Evolutionary conservation across 768 basidiomycete species (phyloP).

Genomic region (Pulveroboletus frians): DNA sequence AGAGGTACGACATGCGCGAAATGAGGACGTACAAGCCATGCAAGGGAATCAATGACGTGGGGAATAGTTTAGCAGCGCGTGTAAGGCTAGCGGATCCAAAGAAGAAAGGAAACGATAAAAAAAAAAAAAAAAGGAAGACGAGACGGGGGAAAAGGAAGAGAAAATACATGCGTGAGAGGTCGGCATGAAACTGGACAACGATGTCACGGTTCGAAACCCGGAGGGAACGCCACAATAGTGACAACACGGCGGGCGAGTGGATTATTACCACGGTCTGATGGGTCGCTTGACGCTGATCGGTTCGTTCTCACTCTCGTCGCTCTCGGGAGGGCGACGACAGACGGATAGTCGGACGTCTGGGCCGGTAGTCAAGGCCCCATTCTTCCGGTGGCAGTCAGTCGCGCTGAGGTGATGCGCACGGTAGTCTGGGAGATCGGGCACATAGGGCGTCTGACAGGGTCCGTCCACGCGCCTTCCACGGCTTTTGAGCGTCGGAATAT

Average conservation of each 20-base stretch:
- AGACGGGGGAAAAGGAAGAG: background rate
- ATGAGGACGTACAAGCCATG: slow-evolving; percentile 13
- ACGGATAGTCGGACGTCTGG: slow-evolving; percentile 22
- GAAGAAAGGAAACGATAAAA: background rate
- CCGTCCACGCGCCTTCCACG: slow-evolving; percentile 10
- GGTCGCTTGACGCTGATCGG: slow-evolving; percentile 30
- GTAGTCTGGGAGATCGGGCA: slow-evolving; percentile 14
- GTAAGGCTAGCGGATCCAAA: slow-evolving; percentile 5
- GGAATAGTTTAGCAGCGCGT: slow-evolving; percentile 14
- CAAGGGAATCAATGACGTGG: slow-evolving; percentile 14
- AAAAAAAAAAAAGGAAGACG: background rate
- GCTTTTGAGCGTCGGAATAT: slow-evolving; percentile 10
- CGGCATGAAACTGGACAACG: background rate
- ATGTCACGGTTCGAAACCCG: background rate
- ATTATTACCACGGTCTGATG: slow-evolving; percentile 46
- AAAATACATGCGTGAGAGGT: background rate
- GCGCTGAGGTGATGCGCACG: slow-evolving; percentile 6
- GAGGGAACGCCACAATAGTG: too few species aligned
- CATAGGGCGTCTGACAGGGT: slow-evolving; percentile 6
- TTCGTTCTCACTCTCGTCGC: slow-evolving; percentile 37
- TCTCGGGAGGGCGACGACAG: slow-evolving; percentile 25
- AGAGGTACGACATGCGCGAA: slow-evolving; percentile 5
- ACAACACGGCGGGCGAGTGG: background rate
- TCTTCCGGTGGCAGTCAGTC: slow-evolving; percentile 16
- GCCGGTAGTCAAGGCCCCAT: slow-evolving; percentile 15